Evolutionary conservation across 306 rosid genomes (phyloP).

Genomic region (Hippophae tibetana): DNA sequence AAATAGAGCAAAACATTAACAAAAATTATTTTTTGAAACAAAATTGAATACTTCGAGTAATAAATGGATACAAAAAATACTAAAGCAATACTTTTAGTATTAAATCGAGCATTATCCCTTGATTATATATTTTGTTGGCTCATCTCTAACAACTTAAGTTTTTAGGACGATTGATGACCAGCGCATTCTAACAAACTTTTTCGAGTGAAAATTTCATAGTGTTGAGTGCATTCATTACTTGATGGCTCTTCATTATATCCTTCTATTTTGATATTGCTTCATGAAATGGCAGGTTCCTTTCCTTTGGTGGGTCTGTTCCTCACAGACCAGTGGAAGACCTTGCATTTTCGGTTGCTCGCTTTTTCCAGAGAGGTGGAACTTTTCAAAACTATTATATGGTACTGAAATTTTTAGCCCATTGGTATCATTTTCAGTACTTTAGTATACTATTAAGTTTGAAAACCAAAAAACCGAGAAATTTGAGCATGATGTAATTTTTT

Average conservation of each 20-base stretch:
- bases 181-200: no score
- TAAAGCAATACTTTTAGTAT: no score
- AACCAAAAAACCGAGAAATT: not conserved
- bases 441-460: not conserved
- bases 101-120: no score
- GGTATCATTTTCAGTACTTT: not conserved
- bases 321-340: slow-evolving; percentile 83
- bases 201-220: no score
- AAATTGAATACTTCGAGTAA: no score
- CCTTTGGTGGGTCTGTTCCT: slow-evolving; percentile 74
- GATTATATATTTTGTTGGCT: no score
- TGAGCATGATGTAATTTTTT: slow-evolving; percentile 15
- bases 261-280: not conserved
- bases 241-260: not conserved
- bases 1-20: no score
- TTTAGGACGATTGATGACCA: no score
- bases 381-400: slow-evolving; percentile 94
- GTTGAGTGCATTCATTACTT: slow-evolving; percentile 1
- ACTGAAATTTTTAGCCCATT: slow-evolving; percentile 16
- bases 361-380: slow-evolving; percentile 88
- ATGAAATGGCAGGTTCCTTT: slow-evolving; percentile 48
- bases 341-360: slow-evolving; percentile 89
- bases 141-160: no score
- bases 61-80: no score
- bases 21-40: no score